Conservation (phyloP, 441 rosid genomes). For the California macrophylla region DNA sequence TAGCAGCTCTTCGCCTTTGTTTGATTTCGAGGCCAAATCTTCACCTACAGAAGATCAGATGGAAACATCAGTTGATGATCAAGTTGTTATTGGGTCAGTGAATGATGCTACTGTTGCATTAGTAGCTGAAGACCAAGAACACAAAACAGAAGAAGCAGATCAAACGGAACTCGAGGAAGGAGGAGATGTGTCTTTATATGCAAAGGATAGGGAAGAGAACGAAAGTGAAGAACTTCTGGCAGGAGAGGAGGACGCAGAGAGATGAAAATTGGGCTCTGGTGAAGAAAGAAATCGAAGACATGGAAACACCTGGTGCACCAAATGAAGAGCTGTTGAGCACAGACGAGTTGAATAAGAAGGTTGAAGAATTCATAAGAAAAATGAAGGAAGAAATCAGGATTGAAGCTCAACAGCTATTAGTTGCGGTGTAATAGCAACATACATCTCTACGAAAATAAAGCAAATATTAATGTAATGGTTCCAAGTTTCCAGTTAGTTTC, state of each 20-base stretch:
- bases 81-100: background rate
- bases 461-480: background rate
- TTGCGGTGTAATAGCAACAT: slow-evolving; percentile 21
- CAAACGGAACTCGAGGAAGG: background rate
- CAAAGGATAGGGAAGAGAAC: slow-evolving; percentile 6
- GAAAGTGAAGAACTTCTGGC: slow-evolving; percentile 12
- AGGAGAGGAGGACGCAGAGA: background rate
- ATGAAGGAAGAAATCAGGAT: slow-evolving; percentile 54
- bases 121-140: slow-evolving; percentile 12
- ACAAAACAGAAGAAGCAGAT: background rate
- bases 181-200: background rate
- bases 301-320: background rate
- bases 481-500: background rate
- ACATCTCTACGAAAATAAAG: background rate
- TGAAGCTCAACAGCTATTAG: slow-evolving; percentile 30
- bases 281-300: slow-evolving; percentile 5
- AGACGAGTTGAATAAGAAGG: slow-evolving; percentile 38
- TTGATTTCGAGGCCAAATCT: background rate
- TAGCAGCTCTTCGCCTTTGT: background rate
- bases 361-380: slow-evolving; percentile 56
- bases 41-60: slow-evolving; percentile 6
- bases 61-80: slow-evolving; percentile 8
- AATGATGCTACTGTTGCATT: background rate
- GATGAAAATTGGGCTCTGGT: background rate
- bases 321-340: slow-evolving; percentile 24